phyloP scores from a whole-genome alignment of 768 basidiomycete species.

The Xerocomellus chrysenteron region DNA sequence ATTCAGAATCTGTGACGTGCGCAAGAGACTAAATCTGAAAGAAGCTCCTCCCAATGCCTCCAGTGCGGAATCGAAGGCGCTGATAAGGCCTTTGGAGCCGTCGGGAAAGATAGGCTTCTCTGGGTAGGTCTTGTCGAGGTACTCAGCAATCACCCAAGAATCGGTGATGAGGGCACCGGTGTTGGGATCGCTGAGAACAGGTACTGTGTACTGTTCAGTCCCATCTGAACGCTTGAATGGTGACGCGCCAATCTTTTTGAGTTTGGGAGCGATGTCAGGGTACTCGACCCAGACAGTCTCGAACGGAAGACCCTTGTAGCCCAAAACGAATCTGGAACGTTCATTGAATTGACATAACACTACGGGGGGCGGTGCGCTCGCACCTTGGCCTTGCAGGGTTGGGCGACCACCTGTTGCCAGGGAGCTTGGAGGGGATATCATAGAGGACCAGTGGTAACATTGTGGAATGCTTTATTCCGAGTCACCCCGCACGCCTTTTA shows the following conservation, averaged over 20 bases:
- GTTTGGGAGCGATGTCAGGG: constrained; percentile 29
- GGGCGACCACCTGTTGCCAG: constrained; percentile 34
- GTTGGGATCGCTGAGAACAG: constrained; percentile 34
- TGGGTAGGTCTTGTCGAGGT: constrained; percentile 37
- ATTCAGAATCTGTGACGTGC: constrained; percentile 30
- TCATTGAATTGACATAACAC: neutral
- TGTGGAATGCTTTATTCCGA: neutral
- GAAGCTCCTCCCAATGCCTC: neutral
- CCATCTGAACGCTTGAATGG: constrained; percentile 21
- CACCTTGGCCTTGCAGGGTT: constrained; percentile 41
- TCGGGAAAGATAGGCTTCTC: constrained; percentile 30
- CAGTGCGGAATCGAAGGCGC: constrained; percentile 15
- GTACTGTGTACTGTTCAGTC: constrained; percentile 28
- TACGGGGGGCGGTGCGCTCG: neutral
- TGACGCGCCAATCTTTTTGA: constrained; percentile 28
- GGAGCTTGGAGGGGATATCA: constrained; percentile 35
- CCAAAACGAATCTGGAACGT: constrained; percentile 28
- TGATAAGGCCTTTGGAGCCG: constrained; percentile 22
- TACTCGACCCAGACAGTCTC: constrained; percentile 36
- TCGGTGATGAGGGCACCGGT: constrained; percentile 30
- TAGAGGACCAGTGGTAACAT: constrained; percentile 36
- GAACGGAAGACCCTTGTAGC: constrained; percentile 35
- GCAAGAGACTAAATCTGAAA: constrained; percentile 19
- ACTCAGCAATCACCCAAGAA: constrained; percentile 34
- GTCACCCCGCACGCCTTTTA: neutral